phyloP scores from a whole-genome alignment of 2,329 filamentous ascomycete genomes.

The Sclerotiophoma versabilis region DNA sequence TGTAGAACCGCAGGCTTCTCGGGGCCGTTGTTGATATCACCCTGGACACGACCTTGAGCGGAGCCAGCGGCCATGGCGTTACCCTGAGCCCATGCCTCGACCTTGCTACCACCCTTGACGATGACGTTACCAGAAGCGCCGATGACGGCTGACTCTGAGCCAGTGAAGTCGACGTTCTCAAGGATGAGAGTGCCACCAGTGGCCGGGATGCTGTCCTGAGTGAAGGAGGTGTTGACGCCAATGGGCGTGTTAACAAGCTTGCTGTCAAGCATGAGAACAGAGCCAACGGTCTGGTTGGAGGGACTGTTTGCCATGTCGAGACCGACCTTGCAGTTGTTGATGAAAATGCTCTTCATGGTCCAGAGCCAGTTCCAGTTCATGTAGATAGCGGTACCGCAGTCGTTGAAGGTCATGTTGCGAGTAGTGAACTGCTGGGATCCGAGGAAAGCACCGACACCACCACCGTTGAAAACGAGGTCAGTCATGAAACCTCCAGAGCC shows the following conservation, averaged over 20 bases:
- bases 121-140: conserved; percentile 64
- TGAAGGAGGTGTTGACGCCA: conserved; percentile 79
- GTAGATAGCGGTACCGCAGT: conserved; percentile 58
- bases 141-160: conserved; percentile 72
- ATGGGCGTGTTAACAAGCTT: conserved; percentile 76
- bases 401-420: conserved; percentile 59
- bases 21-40: conserved; percentile 54
- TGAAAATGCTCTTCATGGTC: conserved; percentile 55
- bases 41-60: conserved; percentile 64
- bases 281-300: conserved; percentile 79
- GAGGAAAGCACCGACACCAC: conserved; percentile 64
- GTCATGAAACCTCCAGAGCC: conserved; percentile 67
- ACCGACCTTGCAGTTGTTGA: conserved; percentile 57
- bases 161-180: conserved; percentile 87
- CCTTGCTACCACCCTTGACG: conserved; percentile 71
- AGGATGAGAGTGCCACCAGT: conserved; percentile 84
- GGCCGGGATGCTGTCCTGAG: conserved; percentile 68
- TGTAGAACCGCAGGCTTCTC: conserved; percentile 73
- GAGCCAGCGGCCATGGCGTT: conserved; percentile 67
- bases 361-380: conserved; percentile 65
- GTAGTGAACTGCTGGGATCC: conserved; percentile 70
- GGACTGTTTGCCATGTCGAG: conserved; percentile 63
- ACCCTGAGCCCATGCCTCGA: conserved; percentile 81
- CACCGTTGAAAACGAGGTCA: conserved; percentile 67
- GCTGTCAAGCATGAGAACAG: conserved; percentile 83